phyloP scores from a whole-genome alignment of 31 red algal genomes.

The Odonthalia washingtoniensis region DNA sequence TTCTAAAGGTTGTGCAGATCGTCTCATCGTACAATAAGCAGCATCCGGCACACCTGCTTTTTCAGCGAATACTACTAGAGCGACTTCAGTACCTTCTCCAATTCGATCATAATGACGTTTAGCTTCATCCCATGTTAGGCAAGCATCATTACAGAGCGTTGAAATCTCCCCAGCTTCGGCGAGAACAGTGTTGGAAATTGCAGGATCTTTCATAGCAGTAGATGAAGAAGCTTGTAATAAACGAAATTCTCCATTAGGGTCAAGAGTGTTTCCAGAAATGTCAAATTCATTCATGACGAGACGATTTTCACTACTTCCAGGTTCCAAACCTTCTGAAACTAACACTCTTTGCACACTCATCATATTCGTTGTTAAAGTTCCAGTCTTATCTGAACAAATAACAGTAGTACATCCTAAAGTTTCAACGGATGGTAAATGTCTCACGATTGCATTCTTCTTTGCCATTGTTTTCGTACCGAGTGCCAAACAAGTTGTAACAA shows the following conservation, averaged over 20 bases:
- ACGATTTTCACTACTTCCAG: not conserved
- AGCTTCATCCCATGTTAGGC: conserved; percentile 73
- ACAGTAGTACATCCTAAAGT: conserved; percentile 99
- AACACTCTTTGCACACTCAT: conserved; percentile 83
- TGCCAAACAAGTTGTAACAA: conserved; percentile 95
- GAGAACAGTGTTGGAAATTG: conserved; percentile 28
- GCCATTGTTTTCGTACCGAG: conserved; percentile 94
- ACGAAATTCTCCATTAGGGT: conserved; percentile 74
- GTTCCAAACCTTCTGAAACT: conserved; percentile 42
- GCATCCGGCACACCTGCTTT: conserved; percentile 86
- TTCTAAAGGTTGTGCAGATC: conserved; percentile 41
- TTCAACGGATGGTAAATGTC: conserved; percentile 94
- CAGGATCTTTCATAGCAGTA: conserved; percentile 30
- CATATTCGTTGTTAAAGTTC: conserved; percentile 96
- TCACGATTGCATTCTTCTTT: conserved; percentile 95
- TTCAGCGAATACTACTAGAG: conserved; percentile 89
- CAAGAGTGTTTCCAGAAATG: conserved; percentile 72
- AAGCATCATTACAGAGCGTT: conserved; percentile 94
- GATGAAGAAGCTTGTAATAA: not conserved
- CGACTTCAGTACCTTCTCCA: conserved; percentile 97
- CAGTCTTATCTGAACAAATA: conserved; percentile 99
- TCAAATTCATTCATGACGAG: conserved; percentile 55
- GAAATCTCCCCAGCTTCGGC: conserved; percentile 71
- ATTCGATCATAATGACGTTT: conserved; percentile 81
- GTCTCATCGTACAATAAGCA: conserved; percentile 39